Evolutionary conservation across 768 basidiomycete genomes (phyloP).

Genomic region (Leccinum incarnatum): DNA sequence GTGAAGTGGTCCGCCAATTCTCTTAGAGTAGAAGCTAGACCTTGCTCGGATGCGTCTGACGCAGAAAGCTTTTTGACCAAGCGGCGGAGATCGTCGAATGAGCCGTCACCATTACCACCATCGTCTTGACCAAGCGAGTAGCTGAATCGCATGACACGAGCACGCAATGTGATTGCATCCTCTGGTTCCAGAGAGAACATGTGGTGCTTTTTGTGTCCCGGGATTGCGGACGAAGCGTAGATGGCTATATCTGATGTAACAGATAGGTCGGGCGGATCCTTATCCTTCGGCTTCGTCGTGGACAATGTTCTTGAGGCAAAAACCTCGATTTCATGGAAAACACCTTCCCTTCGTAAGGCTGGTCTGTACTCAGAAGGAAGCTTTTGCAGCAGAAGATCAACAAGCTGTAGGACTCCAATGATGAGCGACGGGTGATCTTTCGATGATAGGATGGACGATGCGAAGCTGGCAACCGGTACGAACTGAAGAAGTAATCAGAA

Average conservation of each 20-base stretch:
- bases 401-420: slow-evolving; percentile 86
- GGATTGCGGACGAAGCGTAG: slow-evolving; percentile 45
- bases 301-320: slow-evolving; percentile 65
- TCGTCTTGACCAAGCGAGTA: slow-evolving; percentile 61
- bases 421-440: slow-evolving; percentile 87
- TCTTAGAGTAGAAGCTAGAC: slow-evolving; percentile 56
- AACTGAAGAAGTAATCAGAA: slow-evolving; percentile 45
- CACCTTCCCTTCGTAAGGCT: slow-evolving; percentile 91
- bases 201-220: slow-evolving; percentile 67
- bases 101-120: slow-evolving; percentile 50
- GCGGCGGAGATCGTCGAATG: slow-evolving; percentile 59
- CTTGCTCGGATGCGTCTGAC: slow-evolving; percentile 57
- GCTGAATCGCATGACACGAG: slow-evolving; percentile 84
- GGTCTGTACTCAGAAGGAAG: slow-evolving; percentile 82
- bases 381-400: slow-evolving; percentile 86
- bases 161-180: slow-evolving; percentile 90
- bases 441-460: slow-evolving; percentile 89
- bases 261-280: slow-evolving; percentile 33
- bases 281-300: slow-evolving; percentile 50
- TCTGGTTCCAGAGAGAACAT: slow-evolving; percentile 75
- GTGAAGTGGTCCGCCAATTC: slow-evolving; percentile 82
- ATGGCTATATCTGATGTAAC: slow-evolving; percentile 36
- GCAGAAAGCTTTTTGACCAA: slow-evolving; percentile 65
- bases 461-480: slow-evolving; percentile 93
- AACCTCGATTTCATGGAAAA: slow-evolving; percentile 89